Percentiles rank a stretch among this genome's conserved stretches.
Evolutionary conservation across 2,329 filamentous ascomycete species (phyloP).

Genomic region (Chrysoporthe deuterocubensis): DNA sequence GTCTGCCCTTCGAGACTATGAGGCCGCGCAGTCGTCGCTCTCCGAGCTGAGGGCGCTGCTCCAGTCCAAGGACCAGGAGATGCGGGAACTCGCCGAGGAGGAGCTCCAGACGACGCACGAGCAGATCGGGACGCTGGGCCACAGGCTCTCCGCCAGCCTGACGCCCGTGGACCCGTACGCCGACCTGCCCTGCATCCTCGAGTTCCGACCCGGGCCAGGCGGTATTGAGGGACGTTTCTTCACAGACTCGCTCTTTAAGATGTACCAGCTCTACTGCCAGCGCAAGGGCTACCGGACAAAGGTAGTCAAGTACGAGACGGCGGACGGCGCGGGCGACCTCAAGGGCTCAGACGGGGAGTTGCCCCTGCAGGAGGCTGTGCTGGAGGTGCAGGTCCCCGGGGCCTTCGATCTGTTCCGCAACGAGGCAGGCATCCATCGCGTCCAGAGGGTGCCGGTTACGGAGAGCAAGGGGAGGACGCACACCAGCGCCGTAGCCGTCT

Average conservation of each 20-base stretch:
- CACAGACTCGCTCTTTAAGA: slow-evolving; percentile 81
- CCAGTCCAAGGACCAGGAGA: slow-evolving; percentile 64
- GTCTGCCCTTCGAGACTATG: slow-evolving; percentile 61
- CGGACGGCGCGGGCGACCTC: slow-evolving; percentile 64
- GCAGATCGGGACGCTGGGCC: slow-evolving; percentile 65
- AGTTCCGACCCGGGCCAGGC: slow-evolving; percentile 89
- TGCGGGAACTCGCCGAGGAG: slow-evolving; percentile 77
- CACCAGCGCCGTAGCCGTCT: slow-evolving; percentile 88
- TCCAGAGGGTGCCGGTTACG: slow-evolving; percentile 90
- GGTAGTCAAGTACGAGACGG: slow-evolving; percentile 79
- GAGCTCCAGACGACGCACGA: slow-evolving; percentile 72
- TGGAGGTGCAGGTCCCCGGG: slow-evolving; percentile 77
- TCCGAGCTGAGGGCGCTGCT: slow-evolving; percentile 58
- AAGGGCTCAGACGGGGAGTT: slow-evolving; percentile 62
- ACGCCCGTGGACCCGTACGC: slow-evolving; percentile 91
- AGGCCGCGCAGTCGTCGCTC: slow-evolving; percentile 56
- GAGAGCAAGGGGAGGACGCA: slow-evolving; percentile 91
- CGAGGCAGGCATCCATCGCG: slow-evolving; percentile 93
- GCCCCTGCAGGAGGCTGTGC: slow-evolving; percentile 82
- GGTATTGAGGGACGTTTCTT: slow-evolving; percentile 92
- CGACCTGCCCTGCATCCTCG: slow-evolving; percentile 84
- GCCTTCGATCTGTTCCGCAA: slow-evolving; percentile 82
- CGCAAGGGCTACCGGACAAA: slow-evolving; percentile 67
- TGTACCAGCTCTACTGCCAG: slow-evolving; percentile 84
- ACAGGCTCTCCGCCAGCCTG: slow-evolving; percentile 73